Conservation (phyloP, 768 basidiomycete genomes). For the Lanmaoa rubissima region DNA sequence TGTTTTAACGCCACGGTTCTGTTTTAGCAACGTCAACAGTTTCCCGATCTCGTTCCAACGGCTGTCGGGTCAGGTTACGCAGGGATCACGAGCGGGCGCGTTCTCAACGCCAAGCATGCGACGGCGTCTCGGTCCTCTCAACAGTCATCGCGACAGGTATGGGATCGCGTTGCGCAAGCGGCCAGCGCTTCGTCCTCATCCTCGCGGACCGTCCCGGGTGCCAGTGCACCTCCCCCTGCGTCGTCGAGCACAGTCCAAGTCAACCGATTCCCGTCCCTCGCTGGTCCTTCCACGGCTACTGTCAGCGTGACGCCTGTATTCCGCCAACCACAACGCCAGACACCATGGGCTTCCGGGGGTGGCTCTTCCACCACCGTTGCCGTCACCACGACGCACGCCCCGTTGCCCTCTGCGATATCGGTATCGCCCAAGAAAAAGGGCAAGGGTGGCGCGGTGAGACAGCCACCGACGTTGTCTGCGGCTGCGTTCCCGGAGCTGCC, state of each 20-base stretch:
- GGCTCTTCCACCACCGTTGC: background rate
- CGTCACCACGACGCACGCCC: background rate
- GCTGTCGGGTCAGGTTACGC: constrained; percentile 67
- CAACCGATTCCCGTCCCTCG: constrained; percentile 33
- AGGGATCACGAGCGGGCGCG: constrained; percentile 76
- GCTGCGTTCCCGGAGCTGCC: constrained; percentile 73
- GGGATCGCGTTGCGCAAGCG: constrained; percentile 85
- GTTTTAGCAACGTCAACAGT: constrained; percentile 77
- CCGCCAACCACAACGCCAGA: constrained; percentile 49
- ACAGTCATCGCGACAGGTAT: constrained; percentile 65
- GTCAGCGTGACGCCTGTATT: constrained; percentile 19
- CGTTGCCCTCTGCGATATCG: background rate
- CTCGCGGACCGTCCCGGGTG: constrained; percentile 24
- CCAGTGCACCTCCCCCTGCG: constrained; percentile 13
- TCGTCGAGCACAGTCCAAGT: constrained; percentile 28
- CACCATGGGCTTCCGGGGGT: constrained; percentile 51
- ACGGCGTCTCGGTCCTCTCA: constrained; percentile 58
- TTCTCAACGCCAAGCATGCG: constrained; percentile 79
- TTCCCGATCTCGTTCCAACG: constrained; percentile 71
- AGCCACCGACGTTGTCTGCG: constrained; percentile 47
- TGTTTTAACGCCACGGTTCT: background rate
- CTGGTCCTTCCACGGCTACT: background rate
- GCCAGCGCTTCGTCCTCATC: constrained; percentile 50
- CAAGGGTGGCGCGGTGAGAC: background rate
- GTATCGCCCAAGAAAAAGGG: constrained; percentile 12